phyloP scores from a whole-genome alignment of 805 yeast genomes.

The Trichomonascus vanleenenianus region DNA sequence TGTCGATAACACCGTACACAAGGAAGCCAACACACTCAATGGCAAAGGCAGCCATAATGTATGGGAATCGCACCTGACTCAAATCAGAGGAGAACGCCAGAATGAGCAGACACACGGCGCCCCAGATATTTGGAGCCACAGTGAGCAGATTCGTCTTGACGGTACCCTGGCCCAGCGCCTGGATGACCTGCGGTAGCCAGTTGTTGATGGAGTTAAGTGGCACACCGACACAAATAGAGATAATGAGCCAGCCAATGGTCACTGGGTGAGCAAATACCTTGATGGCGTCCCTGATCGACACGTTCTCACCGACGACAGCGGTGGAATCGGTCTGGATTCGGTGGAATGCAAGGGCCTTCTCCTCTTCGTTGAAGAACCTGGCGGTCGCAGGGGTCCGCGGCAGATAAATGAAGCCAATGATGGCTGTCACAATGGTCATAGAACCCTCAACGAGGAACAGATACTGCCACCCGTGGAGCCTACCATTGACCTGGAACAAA shows the following conservation, averaged over 20 bases:
- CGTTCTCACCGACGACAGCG: constrained; percentile 31
- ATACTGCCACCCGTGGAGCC: constrained; percentile 41
- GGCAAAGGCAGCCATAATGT: constrained; percentile 33
- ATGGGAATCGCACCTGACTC: constrained; percentile 32
- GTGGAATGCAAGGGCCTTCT: constrained; percentile 39
- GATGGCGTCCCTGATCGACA: constrained; percentile 36
- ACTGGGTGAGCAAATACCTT: constrained; percentile 40
- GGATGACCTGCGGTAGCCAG: constrained; percentile 50
- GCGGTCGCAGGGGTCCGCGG: constrained; percentile 34
- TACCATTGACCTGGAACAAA: constrained; percentile 37
- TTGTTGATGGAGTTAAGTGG: constrained; percentile 42
- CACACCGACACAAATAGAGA: constrained; percentile 40
- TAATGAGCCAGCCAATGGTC: constrained; percentile 37
- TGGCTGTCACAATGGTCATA: constrained; percentile 33
- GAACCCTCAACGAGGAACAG: constrained; percentile 42
- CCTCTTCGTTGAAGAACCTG: constrained; percentile 35
- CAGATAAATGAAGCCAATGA: constrained; percentile 30
- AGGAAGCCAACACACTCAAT: constrained; percentile 39
- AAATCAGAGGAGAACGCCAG: constrained; percentile 38
- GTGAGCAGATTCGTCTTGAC: constrained; percentile 63
- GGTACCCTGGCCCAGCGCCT: constrained; percentile 52
- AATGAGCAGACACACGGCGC: constrained; percentile 36
- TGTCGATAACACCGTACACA: constrained; percentile 40
- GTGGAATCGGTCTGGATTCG: constrained; percentile 40
- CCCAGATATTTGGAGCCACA: constrained; percentile 44